Base-by-base conservation (phyloP, 208 protist species). In the Novymonas esmeraldas region DNA sequence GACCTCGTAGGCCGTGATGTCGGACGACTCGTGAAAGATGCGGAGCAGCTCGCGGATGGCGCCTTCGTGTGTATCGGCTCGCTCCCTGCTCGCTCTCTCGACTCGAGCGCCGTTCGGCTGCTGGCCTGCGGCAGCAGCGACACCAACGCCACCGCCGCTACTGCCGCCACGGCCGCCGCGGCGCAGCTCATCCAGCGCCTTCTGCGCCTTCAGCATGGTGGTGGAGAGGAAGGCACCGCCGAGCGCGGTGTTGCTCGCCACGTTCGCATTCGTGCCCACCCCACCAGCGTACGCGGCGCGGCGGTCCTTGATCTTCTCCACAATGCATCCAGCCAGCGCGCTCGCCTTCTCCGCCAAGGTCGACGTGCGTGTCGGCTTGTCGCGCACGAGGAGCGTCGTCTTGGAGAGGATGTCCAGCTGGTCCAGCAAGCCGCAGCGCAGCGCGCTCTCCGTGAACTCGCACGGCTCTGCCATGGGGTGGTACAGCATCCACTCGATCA, bases 401-500 rank as follows among this genome's bases (percentile, higher is more conserved):
- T 79, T 81, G 49, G 77, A 73, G 29, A 82, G 42, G 13, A 69
- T 54, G 18, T 90, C 74, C 3, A 93, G 70, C 63, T 85, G 78
- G 26, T 80, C 57, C 7, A 92, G 56, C 36, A 92, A 52, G 11
- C 90, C 90, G 59, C 90, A 90, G n/a, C 87, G 75, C 31, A 86
- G 71, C 2, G 85, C 78, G 13, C 72, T 83, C 51, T 80, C 75
- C 4, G 62, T 45, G 51, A 93, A 90, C 38, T 81, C 61, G 71
- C 83, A 85, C 38, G 73, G 48, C 3, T 76, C 69, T 13, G 86
- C 79, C 36, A 71, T 69, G 4, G 76, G 67, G 61, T 90, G 82
- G 55, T 73, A 55, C 22, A 94, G 70, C 46, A 96, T 73, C 88
- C 90, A 96, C 60, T 91, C 80, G 7, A 90, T 87, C 90, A 96